phyloP scores from a whole-genome alignment of 2,329 filamentous ascomycete genomes.

The Apiospora arundinis region DNA sequence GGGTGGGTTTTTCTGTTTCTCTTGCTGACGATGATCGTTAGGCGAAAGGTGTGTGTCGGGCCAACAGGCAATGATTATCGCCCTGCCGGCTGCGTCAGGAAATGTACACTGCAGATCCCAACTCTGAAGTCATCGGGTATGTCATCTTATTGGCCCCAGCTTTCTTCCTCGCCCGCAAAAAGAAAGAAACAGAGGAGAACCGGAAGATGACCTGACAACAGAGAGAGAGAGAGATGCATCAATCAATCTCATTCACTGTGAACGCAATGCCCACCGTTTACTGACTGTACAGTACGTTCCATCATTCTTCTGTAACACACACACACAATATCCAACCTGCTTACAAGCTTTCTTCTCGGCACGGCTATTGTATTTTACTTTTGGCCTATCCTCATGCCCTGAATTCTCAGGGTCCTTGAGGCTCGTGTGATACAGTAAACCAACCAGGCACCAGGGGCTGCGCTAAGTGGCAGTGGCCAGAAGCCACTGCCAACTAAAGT shows the following conservation, averaged over 20 bases:
- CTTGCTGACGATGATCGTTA: neutral
- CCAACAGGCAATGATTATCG: neutral
- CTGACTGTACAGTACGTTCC: no score
- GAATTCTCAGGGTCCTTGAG: neutral
- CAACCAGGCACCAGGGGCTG: constrained; percentile 5
- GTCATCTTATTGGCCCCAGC: constrained; percentile 11
- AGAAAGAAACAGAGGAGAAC: constrained; percentile 6
- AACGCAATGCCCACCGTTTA: neutral
- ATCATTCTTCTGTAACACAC: neutral
- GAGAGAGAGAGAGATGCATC: neutral
- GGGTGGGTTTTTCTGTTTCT: neutral
- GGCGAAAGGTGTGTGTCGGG: neutral
- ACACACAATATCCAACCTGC: neutral
- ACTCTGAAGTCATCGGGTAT: neutral
- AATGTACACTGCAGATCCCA: constrained; percentile 6
- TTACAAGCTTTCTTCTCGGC: neutral
- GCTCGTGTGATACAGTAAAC: neutral
- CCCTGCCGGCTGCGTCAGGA: neutral
- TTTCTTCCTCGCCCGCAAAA: constrained; percentile 1
- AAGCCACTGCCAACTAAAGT: no score
- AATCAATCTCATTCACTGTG: no score
- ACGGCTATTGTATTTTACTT: no score
- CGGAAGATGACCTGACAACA: neutral
- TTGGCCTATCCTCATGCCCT: neutral
- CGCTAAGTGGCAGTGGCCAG: neutral